Evolutionary conservation across 2,329 filamentous ascomycete genomes (phyloP), one percentile per base, ranked within the genome.

Genomic region (Rhynchosporium graminicola): DNA sequence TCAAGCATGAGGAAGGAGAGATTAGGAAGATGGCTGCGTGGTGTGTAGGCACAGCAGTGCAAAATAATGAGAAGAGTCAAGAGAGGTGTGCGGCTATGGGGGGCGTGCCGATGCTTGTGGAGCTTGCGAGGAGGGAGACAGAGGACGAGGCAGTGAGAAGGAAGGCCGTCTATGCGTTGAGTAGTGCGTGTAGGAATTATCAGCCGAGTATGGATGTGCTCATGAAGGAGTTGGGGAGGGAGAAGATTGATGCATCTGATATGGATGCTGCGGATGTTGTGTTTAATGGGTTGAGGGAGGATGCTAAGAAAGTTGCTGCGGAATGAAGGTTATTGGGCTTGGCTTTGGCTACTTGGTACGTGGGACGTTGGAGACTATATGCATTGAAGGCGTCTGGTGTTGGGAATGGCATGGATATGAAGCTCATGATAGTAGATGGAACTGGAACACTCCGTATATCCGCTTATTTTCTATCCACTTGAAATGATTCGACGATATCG

Each of bases 21-120:
- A 80, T 97, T 72, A 82, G 93, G 67, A 86, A 82, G 71, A 92
- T 92, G 84, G 93, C 94, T 2, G 92, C 92, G n/a, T 97, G 92
- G 91, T 97, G 92, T 78, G 80, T 95, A 63, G 92, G 91, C 57
- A 97, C 93, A 5, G 94, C 95, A 9, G 95, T 99, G 63, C 93
- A 98, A 82, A 99, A 99, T 79, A 98, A 99, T 76, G 83, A 84
- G 69, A 89, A 88, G 74, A 87, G 86, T 57, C 95, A 99, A 78
- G 91, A 95, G 78, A 85, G 85, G 57, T 76, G 86, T 60, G 68
- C 84, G 31, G 81, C 80, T 42, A 76, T 82, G 66, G 90, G 89
- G 38, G 91, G 88, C 3, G 80, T 97, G 36, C 84, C 88, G 43
- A 82, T 77, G 38, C 82, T 99, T 28, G 86, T 92, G 8, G 80